Conservation (phyloP, 23 red algal genomes). For the Agarophyton chilense region DNA sequence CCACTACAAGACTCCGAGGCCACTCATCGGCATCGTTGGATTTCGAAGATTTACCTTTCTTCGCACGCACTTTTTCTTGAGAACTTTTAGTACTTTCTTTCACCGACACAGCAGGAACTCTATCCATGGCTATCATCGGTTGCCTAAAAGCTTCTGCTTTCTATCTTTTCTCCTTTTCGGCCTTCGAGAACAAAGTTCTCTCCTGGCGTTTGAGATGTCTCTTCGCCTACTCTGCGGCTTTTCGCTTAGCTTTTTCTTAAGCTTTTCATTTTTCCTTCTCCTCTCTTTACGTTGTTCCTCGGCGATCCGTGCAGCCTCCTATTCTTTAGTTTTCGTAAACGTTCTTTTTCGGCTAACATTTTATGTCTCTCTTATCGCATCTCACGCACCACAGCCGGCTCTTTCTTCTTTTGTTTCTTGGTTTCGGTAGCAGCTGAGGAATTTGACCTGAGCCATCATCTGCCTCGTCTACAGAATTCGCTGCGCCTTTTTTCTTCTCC, state of each 20-base stretch:
- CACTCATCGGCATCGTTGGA: background rate
- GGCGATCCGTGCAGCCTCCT: constrained; percentile 27
- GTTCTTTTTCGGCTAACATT: constrained; percentile 64
- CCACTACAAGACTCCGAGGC: background rate
- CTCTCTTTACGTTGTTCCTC: constrained; percentile 55
- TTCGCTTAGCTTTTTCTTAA: constrained; percentile 74
- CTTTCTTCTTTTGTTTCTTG: constrained; percentile 87
- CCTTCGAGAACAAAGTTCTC: constrained; percentile 86
- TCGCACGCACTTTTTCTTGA: background rate
- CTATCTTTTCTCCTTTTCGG: constrained; percentile 70
- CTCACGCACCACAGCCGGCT: constrained; percentile 82
- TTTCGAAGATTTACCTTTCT: background rate
- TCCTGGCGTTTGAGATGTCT: constrained; percentile 75
- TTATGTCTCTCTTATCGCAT: constrained; percentile 77
- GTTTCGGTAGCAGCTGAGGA: constrained; percentile 16
- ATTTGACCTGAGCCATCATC: constrained; percentile 57
- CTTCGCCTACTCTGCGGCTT: constrained; percentile 81
- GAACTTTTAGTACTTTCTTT: background rate
- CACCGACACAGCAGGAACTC: constrained; percentile 39
- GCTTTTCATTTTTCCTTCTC: constrained; percentile 70
- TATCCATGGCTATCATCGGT: constrained; percentile 70
- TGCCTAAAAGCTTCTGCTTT: constrained; percentile 81
- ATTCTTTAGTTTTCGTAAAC: constrained; percentile 40
- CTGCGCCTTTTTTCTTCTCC: constrained; percentile 84
- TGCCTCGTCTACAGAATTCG: constrained; percentile 39